phyloP scores from a whole-genome alignment of 805 yeast species.

The Lipomyces sp. region DNA sequence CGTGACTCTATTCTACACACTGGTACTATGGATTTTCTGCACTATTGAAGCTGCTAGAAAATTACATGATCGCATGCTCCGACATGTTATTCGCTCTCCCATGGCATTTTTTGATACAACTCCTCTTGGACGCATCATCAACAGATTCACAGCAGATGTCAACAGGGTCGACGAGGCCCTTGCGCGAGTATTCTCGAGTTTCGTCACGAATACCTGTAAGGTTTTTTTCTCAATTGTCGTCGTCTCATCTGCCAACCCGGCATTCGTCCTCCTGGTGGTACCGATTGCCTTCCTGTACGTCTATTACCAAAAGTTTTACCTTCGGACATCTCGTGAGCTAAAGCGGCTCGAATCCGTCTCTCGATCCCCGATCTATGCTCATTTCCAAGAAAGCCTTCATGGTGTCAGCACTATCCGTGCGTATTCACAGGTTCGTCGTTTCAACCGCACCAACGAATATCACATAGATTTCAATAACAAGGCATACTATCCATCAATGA shows the following conservation, averaged over 20 bases:
- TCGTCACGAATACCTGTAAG: conserved; percentile 44
- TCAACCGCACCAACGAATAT: conserved; percentile 56
- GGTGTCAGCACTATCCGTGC: conserved; percentile 83
- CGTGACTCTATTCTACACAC: conserved; percentile 64
- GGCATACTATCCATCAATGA: conserved; percentile 88
- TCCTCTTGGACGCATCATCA: conserved; percentile 87
- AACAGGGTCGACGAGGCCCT: conserved; percentile 82
- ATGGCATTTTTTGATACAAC: conserved; percentile 96
- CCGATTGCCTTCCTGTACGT: conserved; percentile 71
- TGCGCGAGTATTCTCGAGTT: conserved; percentile 46
- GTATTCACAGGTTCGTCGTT: conserved; percentile 64
- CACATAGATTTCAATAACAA: conserved; percentile 82
- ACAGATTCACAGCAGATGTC: conserved; percentile 88
- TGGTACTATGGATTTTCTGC: conserved; percentile 77
- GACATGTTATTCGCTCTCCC: conserved; percentile 78
- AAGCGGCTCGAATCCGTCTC: conserved; percentile 72
- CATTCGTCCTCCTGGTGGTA: conserved; percentile 68
- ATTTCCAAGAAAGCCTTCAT: conserved; percentile 75
- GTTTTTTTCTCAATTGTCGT: conserved; percentile 70
- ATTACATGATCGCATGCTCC: conserved; percentile 75
- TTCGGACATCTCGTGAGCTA: conserved; percentile 73
- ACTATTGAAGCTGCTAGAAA: conserved; percentile 71
- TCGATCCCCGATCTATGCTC: conserved; percentile 77
- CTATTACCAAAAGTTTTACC: conserved; percentile 71
- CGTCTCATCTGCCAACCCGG: conserved; percentile 86